phyloP scores from a whole-genome alignment of 371 early-diverging fungal species.

The Chytridium lagenaria region DNA sequence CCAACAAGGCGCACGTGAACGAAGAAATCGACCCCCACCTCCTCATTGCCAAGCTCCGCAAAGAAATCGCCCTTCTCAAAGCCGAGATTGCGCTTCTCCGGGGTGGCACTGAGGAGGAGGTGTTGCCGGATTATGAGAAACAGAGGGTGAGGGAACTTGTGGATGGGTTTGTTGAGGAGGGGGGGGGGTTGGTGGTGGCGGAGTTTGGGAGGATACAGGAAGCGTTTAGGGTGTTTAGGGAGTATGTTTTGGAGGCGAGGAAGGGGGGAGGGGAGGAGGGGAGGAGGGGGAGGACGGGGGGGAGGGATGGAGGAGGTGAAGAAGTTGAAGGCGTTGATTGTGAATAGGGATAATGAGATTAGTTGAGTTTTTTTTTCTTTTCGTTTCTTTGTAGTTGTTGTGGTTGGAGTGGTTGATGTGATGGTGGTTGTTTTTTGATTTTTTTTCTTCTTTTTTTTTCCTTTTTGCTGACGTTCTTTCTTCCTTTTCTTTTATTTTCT shows the following conservation, averaged over 20 bases:
- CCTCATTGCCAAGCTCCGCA: constrained; percentile 55
- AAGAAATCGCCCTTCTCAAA: constrained; percentile 55
- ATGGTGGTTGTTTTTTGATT: background rate
- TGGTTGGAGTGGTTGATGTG: background rate
- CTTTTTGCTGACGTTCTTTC: background rate
- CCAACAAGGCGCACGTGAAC: constrained; percentile 58
- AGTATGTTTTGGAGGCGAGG: constrained; percentile 16
- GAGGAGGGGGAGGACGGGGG: background rate
- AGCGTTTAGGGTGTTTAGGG: constrained; percentile 54
- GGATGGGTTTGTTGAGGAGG: constrained; percentile 48
- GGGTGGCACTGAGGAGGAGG: constrained; percentile 43
- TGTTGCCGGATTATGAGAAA: constrained; percentile 57
- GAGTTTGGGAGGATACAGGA: constrained; percentile 55
- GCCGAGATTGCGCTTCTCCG: constrained; percentile 59
- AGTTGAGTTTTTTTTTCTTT: constrained; percentile 35
- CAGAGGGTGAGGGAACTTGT: constrained; percentile 51
- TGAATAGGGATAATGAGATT: constrained; percentile 65
- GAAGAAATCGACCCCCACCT: constrained; percentile 65
- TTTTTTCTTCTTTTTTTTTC: background rate
- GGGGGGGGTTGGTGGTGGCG: constrained; percentile 18
- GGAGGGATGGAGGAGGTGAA: constrained; percentile 32
- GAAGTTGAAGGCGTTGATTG: constrained; percentile 47
- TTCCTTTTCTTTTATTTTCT: background rate
- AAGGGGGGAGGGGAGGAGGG: background rate
- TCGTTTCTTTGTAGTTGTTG: background rate